Base-by-base conservation (phyloP, 371 early-diverging fungal species). In the Chytridium lagenaria region DNA sequence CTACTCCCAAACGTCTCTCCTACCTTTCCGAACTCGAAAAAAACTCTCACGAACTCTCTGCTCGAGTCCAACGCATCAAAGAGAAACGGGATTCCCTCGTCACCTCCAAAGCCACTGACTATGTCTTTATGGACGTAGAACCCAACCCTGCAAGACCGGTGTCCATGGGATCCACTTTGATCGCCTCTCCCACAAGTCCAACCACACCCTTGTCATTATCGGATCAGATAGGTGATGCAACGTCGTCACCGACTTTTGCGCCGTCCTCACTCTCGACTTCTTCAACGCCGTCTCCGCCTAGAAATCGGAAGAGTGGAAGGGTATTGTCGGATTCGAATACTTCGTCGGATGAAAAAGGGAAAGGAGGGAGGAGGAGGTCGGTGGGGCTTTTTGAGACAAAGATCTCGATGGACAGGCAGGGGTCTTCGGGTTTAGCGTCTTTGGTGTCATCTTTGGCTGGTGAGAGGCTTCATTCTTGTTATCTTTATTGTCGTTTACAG, bases 401-500 rank as follows among this genome's bases (percentile, higher is more conserved):
- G 23, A 44, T 66, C 2, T 44, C 66, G 44, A 66, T 66, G 66
- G 66, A 66, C 30, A 38, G 66, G 5, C 66, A 66, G 44, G 66
- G 66, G 15, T n/a, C 23, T 30, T 66, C 66, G 2, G 66, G 66
- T 26, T 44, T 66, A 44, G 66, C 66, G 2, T 23, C 44, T n/a
- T 28, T 66, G 66, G 66, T 66, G 2, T 66, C 66, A 26, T 40
- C 66, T 66, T 44, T 66, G 66, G 66, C 61, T 26, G 61, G 66
- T 66, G 40, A n/a, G 66, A 44, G 19, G 19, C n/a, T n/a, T 63
- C 23, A 10, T 37, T 44, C 44, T 15, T 57, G 57, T 30, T 57
- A 57, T 15, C n/a, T n/a, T 57, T 26, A 10, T 30, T 57, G 5
- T n/a, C n/a, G 44, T 7, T 44, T 7, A 44, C 44, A 44, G 7